Evolutionary conservation across 768 basidiomycete species (phyloP), one percentile per base, ranked within the genome.

Genomic region (Lactarius vividus): DNA sequence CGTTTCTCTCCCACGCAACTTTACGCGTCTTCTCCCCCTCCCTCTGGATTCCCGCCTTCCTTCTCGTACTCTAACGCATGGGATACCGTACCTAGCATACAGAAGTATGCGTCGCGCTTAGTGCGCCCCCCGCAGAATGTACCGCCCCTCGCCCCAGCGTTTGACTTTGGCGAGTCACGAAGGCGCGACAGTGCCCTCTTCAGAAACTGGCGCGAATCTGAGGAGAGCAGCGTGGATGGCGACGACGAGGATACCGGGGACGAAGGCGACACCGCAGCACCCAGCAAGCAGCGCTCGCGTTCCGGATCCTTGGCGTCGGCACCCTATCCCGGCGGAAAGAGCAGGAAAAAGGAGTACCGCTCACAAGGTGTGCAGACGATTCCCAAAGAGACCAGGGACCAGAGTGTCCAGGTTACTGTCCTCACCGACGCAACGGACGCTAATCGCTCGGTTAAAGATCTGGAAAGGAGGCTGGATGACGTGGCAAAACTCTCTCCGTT

Each of bases 51-150:
- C 35, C 88, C 89, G 9, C 77, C 79, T 18, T 78, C 83, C 16
- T 78, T 92, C 65, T 80, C 80, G 18, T 93, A 91, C 75, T 77
- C 82, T 7, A 94, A 97, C 76, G 91, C 89, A 2, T 94, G 93
- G 92, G 96, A 98, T 72, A 79, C 74, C 44, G 85, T 91, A 28
- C 90, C 92, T 8, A 87, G 86, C 66, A 94, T 94, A 63, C 86
- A 89, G 69, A 84, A 81, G 65, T 93, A 95, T 75, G 88, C 88
- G 1, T 81, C 84, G 16, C 81, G 80, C 67, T 77, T 88, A 37
- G 83, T 82, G 40, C 79, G 84, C 61, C 82, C 87, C n/a, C 73
- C 80, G 6, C 77, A 77, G 26, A 52, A 66, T n/a, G 57, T 20
- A 75, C 79, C 26, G 72, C 74, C 83, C 57, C 77, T 79, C 5